Evolutionary conservation across 345 rosid species (phyloP).

Genomic region (Noccaea bulbosa): DNA sequence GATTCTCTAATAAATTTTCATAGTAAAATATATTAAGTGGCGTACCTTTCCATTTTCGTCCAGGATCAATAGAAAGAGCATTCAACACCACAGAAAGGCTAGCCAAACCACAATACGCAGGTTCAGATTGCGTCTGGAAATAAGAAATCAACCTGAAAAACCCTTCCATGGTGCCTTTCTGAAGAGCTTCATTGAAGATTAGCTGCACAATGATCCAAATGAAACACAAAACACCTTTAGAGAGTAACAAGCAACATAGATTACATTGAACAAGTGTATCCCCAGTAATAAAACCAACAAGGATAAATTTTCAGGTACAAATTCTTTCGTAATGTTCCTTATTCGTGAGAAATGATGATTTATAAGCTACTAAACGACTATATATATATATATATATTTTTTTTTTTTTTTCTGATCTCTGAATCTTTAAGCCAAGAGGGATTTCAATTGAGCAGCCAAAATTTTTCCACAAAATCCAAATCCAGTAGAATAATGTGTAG

Average conservation of each 20-base stretch:
- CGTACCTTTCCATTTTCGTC: conserved; percentile 86
- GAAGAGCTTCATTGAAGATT: conserved; percentile 84
- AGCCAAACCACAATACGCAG: conserved; percentile 86
- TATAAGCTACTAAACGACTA: neutral
- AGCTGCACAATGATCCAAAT: conserved; percentile 46
- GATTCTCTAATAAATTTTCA: neutral
- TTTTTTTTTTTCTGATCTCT: no score
- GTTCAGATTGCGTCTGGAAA: conserved; percentile 94
- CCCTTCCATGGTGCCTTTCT: conserved; percentile 90
- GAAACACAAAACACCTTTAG: neutral
- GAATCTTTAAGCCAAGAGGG: neutral
- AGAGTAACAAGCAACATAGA: conserved; percentile 5
- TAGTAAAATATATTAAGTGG: neutral
- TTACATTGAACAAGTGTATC: neutral
- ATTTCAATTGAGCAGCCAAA: neutral
- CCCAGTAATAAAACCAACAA: neutral
- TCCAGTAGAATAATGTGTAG: no score
- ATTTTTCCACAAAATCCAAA: neutral
- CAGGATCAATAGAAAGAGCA: conserved; percentile 88
- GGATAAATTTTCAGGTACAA: neutral
- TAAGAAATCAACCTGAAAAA: conserved; percentile 79
- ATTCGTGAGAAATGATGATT: neutral
- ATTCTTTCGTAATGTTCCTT: neutral
- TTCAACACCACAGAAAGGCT: conserved; percentile 88
- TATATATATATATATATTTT: no score